phyloP scores from a whole-genome alignment of 2,329 filamentous ascomycete genomes.

The Neonectria coccinea region DNA sequence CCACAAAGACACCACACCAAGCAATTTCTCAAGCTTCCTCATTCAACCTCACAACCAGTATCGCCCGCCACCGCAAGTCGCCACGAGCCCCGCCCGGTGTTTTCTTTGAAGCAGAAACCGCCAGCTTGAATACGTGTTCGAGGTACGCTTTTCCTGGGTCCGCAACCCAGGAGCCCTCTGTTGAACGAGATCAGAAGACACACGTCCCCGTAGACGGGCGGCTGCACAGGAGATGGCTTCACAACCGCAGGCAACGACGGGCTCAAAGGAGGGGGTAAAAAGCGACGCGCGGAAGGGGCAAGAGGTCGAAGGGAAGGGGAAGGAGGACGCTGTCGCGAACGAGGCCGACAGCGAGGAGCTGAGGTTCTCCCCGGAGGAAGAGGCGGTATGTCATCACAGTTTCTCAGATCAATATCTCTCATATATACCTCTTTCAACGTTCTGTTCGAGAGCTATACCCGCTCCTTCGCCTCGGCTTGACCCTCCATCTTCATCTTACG shows the following conservation, averaged over 20 bases:
- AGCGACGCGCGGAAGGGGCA: conserved; percentile 6
- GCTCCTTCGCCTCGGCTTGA: background rate
- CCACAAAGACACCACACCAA: background rate
- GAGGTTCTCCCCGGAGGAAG: conserved; percentile 66
- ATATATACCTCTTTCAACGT: background rate
- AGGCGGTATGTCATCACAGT: conserved; percentile 60
- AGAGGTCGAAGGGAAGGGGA: conserved; percentile 1
- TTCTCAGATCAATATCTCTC: background rate
- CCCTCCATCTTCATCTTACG: background rate
- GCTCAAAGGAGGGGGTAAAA: conserved; percentile 13
- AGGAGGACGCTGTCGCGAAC: conserved; percentile 15
- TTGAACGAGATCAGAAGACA: background rate
- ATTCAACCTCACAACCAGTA: background rate
- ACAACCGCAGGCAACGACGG: conserved; percentile 19
- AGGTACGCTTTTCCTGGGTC: background rate
- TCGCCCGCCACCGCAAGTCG: background rate
- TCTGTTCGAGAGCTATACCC: background rate
- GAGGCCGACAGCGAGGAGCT: conserved; percentile 43
- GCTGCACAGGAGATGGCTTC: background rate
- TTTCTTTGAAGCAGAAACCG: background rate
- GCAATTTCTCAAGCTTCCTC: background rate
- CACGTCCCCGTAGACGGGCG: background rate
- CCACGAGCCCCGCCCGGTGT: background rate
- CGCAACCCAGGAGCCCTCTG: background rate
- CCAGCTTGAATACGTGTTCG: background rate